These are phyloP conservation scores for Kentomonas sorsogonicus DNA, from an alignment of 208 protist species.

Conservation along the genomic window DNA sequence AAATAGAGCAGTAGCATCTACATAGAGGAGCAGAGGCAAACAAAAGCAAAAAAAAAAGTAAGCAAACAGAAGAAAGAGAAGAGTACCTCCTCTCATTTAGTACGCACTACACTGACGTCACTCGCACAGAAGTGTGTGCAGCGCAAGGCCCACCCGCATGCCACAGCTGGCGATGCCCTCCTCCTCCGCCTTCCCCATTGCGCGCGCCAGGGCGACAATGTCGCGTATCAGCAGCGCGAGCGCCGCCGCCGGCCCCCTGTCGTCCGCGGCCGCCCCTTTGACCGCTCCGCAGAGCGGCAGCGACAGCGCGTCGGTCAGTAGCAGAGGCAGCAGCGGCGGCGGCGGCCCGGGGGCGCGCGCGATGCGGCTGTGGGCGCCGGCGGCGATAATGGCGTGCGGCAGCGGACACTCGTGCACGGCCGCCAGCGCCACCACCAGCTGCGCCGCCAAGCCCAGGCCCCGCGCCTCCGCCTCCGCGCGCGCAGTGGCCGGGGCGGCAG, in stretches of 20 bases:
- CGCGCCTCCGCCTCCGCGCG: constrained; percentile 42
- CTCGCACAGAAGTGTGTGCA: constrained; percentile 30
- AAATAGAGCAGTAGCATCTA: background rate
- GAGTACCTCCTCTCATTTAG: background rate
- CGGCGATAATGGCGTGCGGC: constrained; percentile 53
- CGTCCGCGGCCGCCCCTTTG: constrained; percentile 43
- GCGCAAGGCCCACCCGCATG: constrained; percentile 34
- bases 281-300: constrained; percentile 12
- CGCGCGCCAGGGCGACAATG: constrained; percentile 22
- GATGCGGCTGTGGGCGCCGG: constrained; percentile 33
- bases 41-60: background rate
- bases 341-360: constrained; percentile 13
- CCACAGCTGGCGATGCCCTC: constrained; percentile 19
- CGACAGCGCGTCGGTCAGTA: background rate
- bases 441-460: constrained; percentile 46
- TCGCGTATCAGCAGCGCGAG: constrained; percentile 34
- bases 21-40: background rate
- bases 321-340: too few relatives aligned
- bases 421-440: constrained; percentile 44
- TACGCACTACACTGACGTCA: background rate
- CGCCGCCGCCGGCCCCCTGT: constrained; percentile 40
- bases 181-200: constrained; percentile 44
- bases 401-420: constrained; percentile 49
- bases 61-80: constrained; percentile 13
- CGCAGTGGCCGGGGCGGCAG: constrained; percentile 14